A percentile compares a stretch with the other conserved stretches of the same genome.
phyloP scores from a whole-genome alignment of 2,329 filamentous ascomycete species.

The Trichoderma koningiopsis region DNA sequence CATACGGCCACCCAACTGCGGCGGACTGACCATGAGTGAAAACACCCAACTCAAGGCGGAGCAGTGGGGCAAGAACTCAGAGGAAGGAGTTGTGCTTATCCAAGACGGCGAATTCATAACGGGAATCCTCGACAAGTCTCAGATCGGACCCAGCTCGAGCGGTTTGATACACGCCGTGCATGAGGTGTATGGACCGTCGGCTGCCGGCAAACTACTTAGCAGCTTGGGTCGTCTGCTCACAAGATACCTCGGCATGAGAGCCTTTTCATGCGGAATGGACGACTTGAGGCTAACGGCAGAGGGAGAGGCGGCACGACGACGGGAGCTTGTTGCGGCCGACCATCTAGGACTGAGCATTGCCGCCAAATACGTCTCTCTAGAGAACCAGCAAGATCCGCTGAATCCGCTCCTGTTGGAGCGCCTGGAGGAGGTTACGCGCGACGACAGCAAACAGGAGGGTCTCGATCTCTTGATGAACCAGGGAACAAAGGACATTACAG shows the following conservation, averaged over 20 bases:
- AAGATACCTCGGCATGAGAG: constrained; percentile 86
- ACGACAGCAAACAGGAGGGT: constrained; percentile 86
- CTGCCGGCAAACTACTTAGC: constrained; percentile 85
- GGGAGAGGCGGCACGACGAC: constrained; percentile 71
- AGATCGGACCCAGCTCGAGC: constrained; percentile 84
- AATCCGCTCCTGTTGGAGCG: constrained; percentile 74
- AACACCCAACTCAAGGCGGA: constrained; percentile 77
- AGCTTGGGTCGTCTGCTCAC: constrained; percentile 88
- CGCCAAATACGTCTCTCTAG: constrained; percentile 83
- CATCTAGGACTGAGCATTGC: constrained; percentile 77
- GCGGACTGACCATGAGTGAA: constrained; percentile 76
- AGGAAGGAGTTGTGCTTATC: constrained; percentile 81
- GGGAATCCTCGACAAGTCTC: constrained; percentile 93
- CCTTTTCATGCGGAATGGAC: constrained; percentile 96
- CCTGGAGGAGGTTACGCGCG: constrained; percentile 85
- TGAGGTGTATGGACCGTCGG: constrained; percentile 85
- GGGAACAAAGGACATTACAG: constrained; percentile 69
- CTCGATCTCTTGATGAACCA: constrained; percentile 87
- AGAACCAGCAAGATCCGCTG: constrained; percentile 62
- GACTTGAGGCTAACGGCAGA: constrained; percentile 82
- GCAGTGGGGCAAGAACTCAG: constrained; percentile 70
- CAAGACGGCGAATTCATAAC: constrained; percentile 84
- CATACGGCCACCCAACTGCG: constrained; percentile 75
- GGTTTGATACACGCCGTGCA: constrained; percentile 91
- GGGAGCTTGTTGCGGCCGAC: constrained; percentile 68